Evolutionary conservation across 2,329 filamentous ascomycete genomes (phyloP), one percentile per base, ranked within the genome.

Genomic region (Capronia americana): DNA sequence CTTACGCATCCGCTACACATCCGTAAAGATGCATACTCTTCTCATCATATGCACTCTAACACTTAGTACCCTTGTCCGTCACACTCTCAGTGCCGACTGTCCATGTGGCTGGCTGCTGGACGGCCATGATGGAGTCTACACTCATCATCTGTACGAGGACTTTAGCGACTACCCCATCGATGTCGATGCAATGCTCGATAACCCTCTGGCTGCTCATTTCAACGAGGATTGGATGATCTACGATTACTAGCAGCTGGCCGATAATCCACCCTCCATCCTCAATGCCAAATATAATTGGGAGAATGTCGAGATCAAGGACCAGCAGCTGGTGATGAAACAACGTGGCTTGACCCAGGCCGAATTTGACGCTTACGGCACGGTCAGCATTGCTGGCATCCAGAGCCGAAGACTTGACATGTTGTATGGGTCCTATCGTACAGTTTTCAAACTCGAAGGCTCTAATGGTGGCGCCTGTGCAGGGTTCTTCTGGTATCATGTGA

Each of bases 401-500:
- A 72, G 70, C 32, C 60, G 67, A 51, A 66, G 53, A 17, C 62
- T 64, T 11, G 70, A 75, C 61, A 71, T 75, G 41, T 57, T 72
- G 8, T 67, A 75, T 60, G 74, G 74, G 30, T 75, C 73, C 34
- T 76, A 74, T 48, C 66, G 73, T 50, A 63, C 70, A 11, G 69
- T 73, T 46, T 67, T 74, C 55, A 74, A 73, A 56, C 50, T 75
- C 53, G 66, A 73, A 63, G 72, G 73, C 41, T 72, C 70, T 26
- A 63, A 64, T 3, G 73, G 74, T 12, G 74, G 74, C 23, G 72
- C 73, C 24, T 73, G 73, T 63, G 72, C 69, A 11, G 71, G 70
- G 38, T 75, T 75, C 53, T 75, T 75, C 60, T 75, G 74, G 74
- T 75, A 75, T 69, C 71, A 70, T 68, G 74, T 75, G 56, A 46